Evolutionary conservation across 129 eudicot species (phyloP), one percentile per base, ranked within the genome.

Genomic region (Lonicera japonica): DNA sequence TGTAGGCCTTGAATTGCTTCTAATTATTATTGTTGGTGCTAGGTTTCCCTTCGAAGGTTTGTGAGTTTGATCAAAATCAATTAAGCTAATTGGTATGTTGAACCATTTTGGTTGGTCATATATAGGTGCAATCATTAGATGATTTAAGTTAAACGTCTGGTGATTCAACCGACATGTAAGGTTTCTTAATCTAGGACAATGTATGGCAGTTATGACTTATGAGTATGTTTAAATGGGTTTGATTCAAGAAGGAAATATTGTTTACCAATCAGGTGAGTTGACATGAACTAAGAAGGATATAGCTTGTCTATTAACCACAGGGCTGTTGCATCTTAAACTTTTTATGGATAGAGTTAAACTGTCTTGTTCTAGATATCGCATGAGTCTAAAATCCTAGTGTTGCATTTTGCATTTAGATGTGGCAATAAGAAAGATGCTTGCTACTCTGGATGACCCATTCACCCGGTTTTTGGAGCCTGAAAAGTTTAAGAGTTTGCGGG

Each of bases 381-480:
- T n/a, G 43, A 4, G 5, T 38, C 62, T n/a, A 64, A 56, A 70
- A 54, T 25, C 55, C 24, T 63, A 20, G 12, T n/a, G n/a, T 62
- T 64, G 13, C 34, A 25, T 54, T 61, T 29, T 65, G 41, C 24
- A 9, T 64, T 40, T 71, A 92, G 99, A 92, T 85, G 83, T 70
- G 0, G 99, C 96, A 56, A 92, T 92, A 64, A 85, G 66, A 76
- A 92, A 88, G 87, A 92, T 92, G 99, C 75, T 92, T 76, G 85
- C 83, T 70, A 80, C 99, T 18, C 73, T 92, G 61, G 88, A 85
- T 81, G 99, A 92, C 75, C 99, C 99, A 15, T 92, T 92, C 81
- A 92, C 99, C 38, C 86, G 99, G 47, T 92, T 92, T 65, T 70
- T 92, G 77, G 99, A 88, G 83, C 99, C 99, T 56, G 85, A 85